Evolutionary conservation across 257 asterid genomes (phyloP), one percentile per base, ranked within the genome.

Genomic region (Solanum lignicaule): DNA sequence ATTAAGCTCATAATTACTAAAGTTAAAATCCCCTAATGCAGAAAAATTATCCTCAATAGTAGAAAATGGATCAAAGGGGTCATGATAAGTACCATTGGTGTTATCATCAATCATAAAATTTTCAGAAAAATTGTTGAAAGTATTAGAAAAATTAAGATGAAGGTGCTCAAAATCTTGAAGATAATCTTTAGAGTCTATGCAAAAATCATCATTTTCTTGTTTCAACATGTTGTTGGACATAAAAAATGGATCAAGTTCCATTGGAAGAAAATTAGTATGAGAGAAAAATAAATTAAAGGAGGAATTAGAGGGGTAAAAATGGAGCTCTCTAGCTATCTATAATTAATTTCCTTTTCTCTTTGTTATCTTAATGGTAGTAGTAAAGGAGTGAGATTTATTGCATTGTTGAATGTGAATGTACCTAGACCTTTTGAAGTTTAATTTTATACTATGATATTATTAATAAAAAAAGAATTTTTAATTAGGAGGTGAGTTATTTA

Each of bases 161-260:
- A 92, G 93, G 84, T 92, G 92, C 23, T 92, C 91, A 82, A 93
- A 93, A 48, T 93, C 95, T 78, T 93, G 95, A 83, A 92, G 94
- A 86, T 88, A 93, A 69, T 92, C 90, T 83, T 90, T 91, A 25
- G 94, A 78, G 43, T 83, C 88, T 41, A 85, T 86, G 90, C 84
- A 86, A 68, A 91, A 91, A 68, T 90, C 93, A 4, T 91, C 93
- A 2, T 88, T 66, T 84, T 93, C 92, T 5, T 87, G 88, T 85
- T 94, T 94, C 88, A 89, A 84, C 88, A 88, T 86, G 83, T 88
- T 89, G 86, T 88, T 91, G 86, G 87, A 60, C 83, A 84, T 23
- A 48, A 66, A 36, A 48, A 36, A 66, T 15, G 88, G 48, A 21
- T 58, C 74, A 43, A 58, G 46, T 74, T 91, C 92, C 93, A 90